These are phyloP conservation scores for Friedmanniomyces simplex DNA, from an alignment of 495 filamentous ascomycete genomes.

Conservation along the genomic window DNA sequence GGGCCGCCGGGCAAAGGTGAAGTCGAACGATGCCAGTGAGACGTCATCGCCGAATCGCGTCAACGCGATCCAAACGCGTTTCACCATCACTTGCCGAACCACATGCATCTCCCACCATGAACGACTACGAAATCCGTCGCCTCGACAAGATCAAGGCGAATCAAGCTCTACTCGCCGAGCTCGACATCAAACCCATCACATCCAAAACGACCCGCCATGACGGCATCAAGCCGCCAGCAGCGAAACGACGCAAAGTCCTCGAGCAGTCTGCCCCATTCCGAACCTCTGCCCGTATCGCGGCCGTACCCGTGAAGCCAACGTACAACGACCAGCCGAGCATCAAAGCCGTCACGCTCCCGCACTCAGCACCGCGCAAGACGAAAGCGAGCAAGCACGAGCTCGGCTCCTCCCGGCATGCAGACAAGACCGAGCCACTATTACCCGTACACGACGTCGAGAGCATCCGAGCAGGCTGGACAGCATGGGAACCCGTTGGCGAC, in stretches of 20 bases:
- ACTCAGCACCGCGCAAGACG: not conserved
- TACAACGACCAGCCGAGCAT: slow-evolving; percentile 23
- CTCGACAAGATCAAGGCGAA: slow-evolving; percentile 47
- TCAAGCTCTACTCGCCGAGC: slow-evolving; percentile 39
- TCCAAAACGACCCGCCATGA: slow-evolving; percentile 25
- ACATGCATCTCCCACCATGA: slow-evolving; percentile 35
- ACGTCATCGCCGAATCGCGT: not conserved
- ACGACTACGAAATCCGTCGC: slow-evolving; percentile 44
- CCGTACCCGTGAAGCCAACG: slow-evolving; percentile 15
- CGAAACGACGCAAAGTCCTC: slow-evolving; percentile 24
- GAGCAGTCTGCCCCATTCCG: slow-evolving; percentile 22
- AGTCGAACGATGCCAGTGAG: no score
- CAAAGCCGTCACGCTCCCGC: slow-evolving; percentile 4
- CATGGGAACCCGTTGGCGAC: slow-evolving; percentile 30
- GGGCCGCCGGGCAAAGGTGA: no score
- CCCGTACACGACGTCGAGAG: slow-evolving; percentile 25
- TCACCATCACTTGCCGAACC: no score
- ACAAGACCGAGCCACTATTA: slow-evolving; percentile 6
- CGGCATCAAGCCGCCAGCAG: slow-evolving; percentile 6
- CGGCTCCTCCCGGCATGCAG: not conserved
- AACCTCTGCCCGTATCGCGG: slow-evolving; percentile 32
- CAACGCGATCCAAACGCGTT: not conserved
- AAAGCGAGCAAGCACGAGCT: slow-evolving; percentile 1
- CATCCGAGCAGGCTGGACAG: slow-evolving; percentile 33
- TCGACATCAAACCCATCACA: slow-evolving; percentile 21